Evolutionary conservation across 371 early-diverging fungal genomes (phyloP).

Genomic region (Parasitella parasitica): DNA sequence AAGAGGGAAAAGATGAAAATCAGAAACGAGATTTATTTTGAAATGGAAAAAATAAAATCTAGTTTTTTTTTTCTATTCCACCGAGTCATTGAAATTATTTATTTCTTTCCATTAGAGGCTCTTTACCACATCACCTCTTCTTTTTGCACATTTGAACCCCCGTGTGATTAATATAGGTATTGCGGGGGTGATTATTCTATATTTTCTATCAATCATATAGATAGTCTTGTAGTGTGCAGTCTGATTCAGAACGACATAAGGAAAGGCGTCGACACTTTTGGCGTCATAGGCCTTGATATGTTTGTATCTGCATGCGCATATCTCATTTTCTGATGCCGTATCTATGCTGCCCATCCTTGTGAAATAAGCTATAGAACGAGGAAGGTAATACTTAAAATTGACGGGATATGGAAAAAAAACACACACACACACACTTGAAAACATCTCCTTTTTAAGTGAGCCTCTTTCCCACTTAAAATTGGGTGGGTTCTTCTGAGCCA

Average conservation of each 20-base stretch:
- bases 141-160: constrained; percentile 2
- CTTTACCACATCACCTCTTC: background rate
- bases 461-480: background rate
- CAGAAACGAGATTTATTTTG: background rate
- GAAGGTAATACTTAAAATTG: background rate
- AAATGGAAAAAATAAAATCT: constrained; percentile 6
- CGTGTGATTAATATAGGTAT: background rate
- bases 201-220: background rate
- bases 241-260: no score
- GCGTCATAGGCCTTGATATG: no score
- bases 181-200: constrained; percentile 7
- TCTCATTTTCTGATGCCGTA: background rate
- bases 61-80: constrained; percentile 33
- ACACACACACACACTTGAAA: background rate
- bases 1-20: constrained; percentile 12
- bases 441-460: background rate
- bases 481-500: background rate
- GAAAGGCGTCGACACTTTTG: no score
- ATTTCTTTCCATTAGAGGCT: constrained; percentile 20
- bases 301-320: background rate
- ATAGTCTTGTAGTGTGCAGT: no score
- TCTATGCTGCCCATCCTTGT: no score
- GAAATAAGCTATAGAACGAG: no score
- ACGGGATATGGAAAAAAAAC: constrained; percentile 1
- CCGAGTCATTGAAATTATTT: constrained; percentile 38